Percentiles rank a stretch among this genome's conserved stretches.
Conservation (phyloP, 106 monocot genomes). For the Alisma plantagoaquatica region DNA sequence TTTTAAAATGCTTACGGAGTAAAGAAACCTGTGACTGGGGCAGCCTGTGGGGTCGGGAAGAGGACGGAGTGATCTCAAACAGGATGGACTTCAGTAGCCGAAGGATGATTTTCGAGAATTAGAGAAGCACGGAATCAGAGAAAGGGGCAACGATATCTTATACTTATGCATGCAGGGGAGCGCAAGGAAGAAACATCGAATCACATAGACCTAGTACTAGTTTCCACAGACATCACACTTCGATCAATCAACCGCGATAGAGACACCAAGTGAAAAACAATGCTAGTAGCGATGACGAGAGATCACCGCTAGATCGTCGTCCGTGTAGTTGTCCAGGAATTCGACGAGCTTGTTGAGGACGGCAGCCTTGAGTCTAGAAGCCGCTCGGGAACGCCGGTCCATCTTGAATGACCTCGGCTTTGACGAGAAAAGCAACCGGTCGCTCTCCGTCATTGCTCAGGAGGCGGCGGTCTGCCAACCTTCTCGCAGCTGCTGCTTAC, state of each 20-base stretch:
- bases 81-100: too few species aligned
- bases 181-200: background rate
- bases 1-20: too few species aligned
- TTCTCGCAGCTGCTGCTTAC: too few species aligned
- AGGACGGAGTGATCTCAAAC: too few species aligned
- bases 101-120: too few species aligned
- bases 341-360: slow-evolving; percentile 47
- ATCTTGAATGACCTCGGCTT: slow-evolving; percentile 44
- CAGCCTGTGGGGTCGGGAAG: too few species aligned
- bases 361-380: slow-evolving; percentile 31
- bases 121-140: too few species aligned
- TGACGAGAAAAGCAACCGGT: slow-evolving; percentile 13
- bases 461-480: background rate
- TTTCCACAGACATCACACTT: too few species aligned
- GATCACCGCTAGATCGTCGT: slow-evolving; percentile 62
- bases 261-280: background rate
- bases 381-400: slow-evolving; percentile 43
- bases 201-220: too few species aligned
- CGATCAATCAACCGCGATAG: too few species aligned
- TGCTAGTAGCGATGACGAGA: background rate
- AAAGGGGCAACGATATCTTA: too few species aligned
- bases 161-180: background rate
- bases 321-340: slow-evolving; percentile 58
- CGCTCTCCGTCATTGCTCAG: background rate
- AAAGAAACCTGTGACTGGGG: too few species aligned